phyloP scores from a whole-genome alignment of 371 early-diverging fungal species.

The Actinomucor elegans region DNA sequence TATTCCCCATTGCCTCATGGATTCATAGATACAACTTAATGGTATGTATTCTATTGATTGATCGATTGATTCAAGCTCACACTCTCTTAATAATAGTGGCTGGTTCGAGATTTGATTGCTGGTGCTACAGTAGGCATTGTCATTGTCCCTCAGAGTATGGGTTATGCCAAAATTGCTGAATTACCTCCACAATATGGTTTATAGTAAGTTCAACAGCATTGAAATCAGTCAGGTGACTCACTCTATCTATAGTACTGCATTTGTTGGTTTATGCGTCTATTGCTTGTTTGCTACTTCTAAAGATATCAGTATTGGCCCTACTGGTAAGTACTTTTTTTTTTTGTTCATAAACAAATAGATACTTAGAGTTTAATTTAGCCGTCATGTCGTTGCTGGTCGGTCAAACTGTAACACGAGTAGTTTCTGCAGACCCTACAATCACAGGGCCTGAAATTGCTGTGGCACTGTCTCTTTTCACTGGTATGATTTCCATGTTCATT shows the following conservation, averaged over 20 bases:
- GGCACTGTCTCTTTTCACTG: conserved; percentile 55
- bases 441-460: conserved; percentile 52
- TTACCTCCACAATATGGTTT: conserved; percentile 84
- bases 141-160: conserved; percentile 85
- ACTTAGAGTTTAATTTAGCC: conserved; percentile 43
- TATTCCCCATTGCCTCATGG: conserved; percentile 75
- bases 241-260: conserved; percentile 37
- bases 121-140: conserved; percentile 86
- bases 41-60: conserved; percentile 45
- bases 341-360: conserved; percentile 2
- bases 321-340: conserved; percentile 31
- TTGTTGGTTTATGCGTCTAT: conserved; percentile 79
- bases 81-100: conserved; percentile 50
- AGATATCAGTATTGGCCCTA: conserved; percentile 87
- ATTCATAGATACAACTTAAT: conserved; percentile 68
- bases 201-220: conserved; percentile 54
- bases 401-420: conserved; percentile 58
- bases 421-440: conserved; percentile 28
- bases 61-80: background rate
- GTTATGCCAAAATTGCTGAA: conserved; percentile 81
- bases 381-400: conserved; percentile 82
- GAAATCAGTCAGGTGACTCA: background rate
- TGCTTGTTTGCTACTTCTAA: conserved; percentile 81
- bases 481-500: conserved; percentile 63
- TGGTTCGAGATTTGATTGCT: conserved; percentile 80